These are phyloP conservation scores for Graphilbum ipis-grandicollis DNA, from an alignment of 2,329 filamentous ascomycete species.

Conservation along the genomic window DNA sequence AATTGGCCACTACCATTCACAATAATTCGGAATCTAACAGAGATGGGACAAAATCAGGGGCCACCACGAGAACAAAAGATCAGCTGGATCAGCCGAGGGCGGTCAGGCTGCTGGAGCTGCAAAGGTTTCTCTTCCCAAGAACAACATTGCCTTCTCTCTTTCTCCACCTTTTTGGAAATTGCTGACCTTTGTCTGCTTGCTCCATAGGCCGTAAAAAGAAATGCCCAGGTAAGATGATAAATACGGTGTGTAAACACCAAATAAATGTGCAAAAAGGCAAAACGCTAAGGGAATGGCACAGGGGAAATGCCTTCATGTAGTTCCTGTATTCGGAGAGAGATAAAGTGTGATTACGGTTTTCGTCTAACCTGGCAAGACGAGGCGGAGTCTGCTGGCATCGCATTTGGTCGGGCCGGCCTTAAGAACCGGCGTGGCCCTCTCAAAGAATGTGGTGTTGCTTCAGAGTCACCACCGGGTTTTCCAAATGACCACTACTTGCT, in stretches of 20 bases:
- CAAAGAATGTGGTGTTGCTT: not conserved
- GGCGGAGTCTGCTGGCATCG: conserved; percentile 1
- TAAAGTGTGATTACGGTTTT: conserved; percentile 3
- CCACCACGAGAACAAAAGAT: not conserved
- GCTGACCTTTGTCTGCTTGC: not conserved
- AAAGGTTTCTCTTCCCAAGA: conserved; percentile 1
- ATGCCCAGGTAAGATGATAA: conserved; percentile 1
- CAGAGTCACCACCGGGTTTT: too few relatives aligned
- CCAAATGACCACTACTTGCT: not conserved
- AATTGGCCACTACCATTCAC: not conserved
- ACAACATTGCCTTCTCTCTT: too few relatives aligned
- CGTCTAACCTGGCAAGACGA: conserved; percentile 3
- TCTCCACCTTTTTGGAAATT: too few relatives aligned
- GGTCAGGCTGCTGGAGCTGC: conserved; percentile 4
- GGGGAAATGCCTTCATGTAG: conserved; percentile 1
- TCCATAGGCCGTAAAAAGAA: conserved; percentile 1
- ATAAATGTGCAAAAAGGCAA: too few relatives aligned
- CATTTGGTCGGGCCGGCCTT: conserved; percentile 2
- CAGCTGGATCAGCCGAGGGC: not conserved
- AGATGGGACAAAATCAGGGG: not conserved
- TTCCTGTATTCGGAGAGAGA: not conserved
- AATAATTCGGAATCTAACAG: too few relatives aligned
- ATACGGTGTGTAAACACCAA: not conserved
- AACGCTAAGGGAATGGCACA: not conserved
- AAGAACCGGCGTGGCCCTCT: not conserved